Evolutionary conservation across 2,329 filamentous ascomycete genomes (phyloP).

Genomic region (Penicillium janthinellum): DNA sequence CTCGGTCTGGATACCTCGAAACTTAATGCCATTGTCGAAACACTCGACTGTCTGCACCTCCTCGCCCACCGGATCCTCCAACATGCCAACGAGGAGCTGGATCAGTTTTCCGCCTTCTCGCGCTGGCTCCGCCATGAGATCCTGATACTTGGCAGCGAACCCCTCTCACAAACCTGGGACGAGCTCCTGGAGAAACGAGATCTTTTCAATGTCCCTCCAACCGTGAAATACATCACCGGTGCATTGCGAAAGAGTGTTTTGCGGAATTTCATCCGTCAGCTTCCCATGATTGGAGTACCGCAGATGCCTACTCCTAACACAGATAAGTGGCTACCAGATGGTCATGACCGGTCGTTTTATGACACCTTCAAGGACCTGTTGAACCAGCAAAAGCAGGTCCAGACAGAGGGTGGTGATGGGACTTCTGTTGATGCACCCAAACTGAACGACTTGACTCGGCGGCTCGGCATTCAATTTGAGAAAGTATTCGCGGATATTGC

Average conservation of each 20-base stretch:
- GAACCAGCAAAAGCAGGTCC: conserved; percentile 51
- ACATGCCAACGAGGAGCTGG: conserved; percentile 72
- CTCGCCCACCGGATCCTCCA: conserved; percentile 73
- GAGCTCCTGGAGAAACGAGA: conserved; percentile 79
- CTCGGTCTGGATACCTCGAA: conserved; percentile 67
- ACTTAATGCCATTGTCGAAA: conserved; percentile 65
- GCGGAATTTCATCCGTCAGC: conserved; percentile 55
- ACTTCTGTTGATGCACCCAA: conserved; percentile 59
- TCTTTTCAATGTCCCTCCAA: conserved; percentile 69
- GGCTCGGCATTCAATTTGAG: conserved; percentile 61
- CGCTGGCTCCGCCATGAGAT: conserved; percentile 83
- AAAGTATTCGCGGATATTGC: conserved; percentile 68
- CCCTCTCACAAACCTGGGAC: conserved; percentile 59
- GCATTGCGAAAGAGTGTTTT: conserved; percentile 69
- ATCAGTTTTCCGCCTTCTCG: conserved; percentile 76
- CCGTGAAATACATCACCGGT: conserved; percentile 75
- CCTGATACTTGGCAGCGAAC: conserved; percentile 69
- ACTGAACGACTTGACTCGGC: conserved; percentile 64
- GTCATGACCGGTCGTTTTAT: conserved; percentile 46
- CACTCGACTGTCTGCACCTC: conserved; percentile 72
- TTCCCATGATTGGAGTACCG: conserved; percentile 37
- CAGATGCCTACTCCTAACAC: conserved; percentile 42
- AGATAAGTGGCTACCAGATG: conserved; percentile 44
- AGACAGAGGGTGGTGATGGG: conserved; percentile 49
- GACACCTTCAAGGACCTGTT: conserved; percentile 55